Base-by-base conservation (phyloP, 164 flowering plant genomes). In the Tinospora cordifolia region DNA sequence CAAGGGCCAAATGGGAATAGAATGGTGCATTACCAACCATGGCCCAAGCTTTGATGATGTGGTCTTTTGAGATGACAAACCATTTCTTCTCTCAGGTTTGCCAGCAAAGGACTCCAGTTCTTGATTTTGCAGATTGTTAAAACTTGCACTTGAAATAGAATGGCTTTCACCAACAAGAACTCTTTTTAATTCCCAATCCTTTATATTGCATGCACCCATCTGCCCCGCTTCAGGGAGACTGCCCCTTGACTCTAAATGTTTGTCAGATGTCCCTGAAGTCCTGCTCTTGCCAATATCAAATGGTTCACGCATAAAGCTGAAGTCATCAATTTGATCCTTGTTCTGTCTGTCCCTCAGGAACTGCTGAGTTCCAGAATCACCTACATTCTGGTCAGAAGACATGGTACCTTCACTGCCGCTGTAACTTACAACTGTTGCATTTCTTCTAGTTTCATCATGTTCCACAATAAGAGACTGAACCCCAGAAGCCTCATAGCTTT, bases 401-500 rank as follows among this genome's bases (percentile, higher is more conserved):
- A 21, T 71, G 30, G 78, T 67, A 36, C 62, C 58, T 65, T 63
- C 65, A n/a, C 8, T n/a, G 6, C n/a, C 9, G n/a, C 46, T 26
- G 36, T 30, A 30, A 74, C 66, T 65, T 13, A 27, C 69, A 38
- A 60, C 34, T 73, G 79, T 71, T 54, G 49, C 5, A 21, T 66
- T 34, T 13, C 58, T 49, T 60, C 54, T 64, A 68, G 73, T 76
- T 75, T 38, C 69, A 59, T 65, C 76, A 65, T 62, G 70, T 71
- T 72, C 74, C 51, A n/a, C 66, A 36, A 78, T 27, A 51, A 64
- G 59, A 30, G 69, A 25, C 26, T 76, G 78, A 66, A 68, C 63
- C 54, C 76, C 81, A 76, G 70, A 51, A 64, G 21, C 70, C 74
- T 79, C 84, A 75, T 49, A 30, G 71, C 65, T 79, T 46, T 57